Evolutionary conservation across 345 rosid genomes (phyloP).

Genomic region (Pistacia integerrima): DNA sequence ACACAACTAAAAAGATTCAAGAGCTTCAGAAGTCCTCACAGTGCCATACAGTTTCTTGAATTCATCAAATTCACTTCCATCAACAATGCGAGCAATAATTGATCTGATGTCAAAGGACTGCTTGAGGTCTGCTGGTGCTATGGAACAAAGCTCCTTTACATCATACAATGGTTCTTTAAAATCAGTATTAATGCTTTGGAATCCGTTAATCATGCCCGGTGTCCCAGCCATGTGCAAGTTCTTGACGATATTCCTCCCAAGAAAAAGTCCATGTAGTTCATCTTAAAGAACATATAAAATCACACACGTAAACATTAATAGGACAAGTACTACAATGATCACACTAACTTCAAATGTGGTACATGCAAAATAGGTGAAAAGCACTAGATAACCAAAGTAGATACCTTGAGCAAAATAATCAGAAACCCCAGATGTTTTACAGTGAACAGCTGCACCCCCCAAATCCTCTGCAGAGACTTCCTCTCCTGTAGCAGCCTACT

Average conservation of each 20-base stretch:
- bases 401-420: conserved; percentile 99
- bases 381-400: neutral
- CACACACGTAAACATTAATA: conserved; percentile 6
- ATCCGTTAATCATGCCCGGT: conserved; percentile 35
- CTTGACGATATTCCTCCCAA: conserved; percentile 90
- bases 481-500: conserved; percentile 98
- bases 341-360: conserved; percentile 24
- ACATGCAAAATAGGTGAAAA: conserved; percentile 8
- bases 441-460: conserved; percentile 89
- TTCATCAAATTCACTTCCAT: conserved; percentile 96
- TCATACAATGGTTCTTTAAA: conserved; percentile 81
- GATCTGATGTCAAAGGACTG: conserved; percentile 91
- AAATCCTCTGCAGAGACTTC: conserved; percentile 92
- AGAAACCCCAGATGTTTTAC: conserved; percentile 91
- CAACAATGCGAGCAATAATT: conserved; percentile 86
- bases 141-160: conserved; percentile 74
- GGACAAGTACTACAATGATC: conserved; percentile 17
- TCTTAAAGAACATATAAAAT: conserved; percentile 46
- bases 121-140: conserved; percentile 91
- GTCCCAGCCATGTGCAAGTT: conserved; percentile 89
- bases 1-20: conserved; percentile 8
- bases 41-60: conserved; percentile 97
- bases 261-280: conserved; percentile 90
- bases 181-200: conserved; percentile 39
- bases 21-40: conserved; percentile 55